Evolutionary conservation across 768 basidiomycete species (phyloP).

Genomic region (Russula ochroleuca): DNA sequence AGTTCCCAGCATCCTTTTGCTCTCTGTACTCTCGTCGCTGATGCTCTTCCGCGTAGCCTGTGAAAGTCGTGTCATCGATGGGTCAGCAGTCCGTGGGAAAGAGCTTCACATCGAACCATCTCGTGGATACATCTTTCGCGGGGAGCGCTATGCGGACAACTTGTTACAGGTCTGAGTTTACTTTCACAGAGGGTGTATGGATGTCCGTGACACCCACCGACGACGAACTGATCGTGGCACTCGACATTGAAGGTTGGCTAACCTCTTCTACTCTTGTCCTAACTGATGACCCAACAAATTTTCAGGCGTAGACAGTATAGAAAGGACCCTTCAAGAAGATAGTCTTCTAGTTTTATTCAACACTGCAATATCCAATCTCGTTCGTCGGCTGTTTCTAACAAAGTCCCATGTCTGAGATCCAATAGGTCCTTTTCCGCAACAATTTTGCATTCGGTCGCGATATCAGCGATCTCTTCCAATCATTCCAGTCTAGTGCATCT

Average conservation of each 20-base stretch:
- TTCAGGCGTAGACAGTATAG: conserved; percentile 59
- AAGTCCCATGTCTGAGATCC: neutral
- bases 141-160: conserved; percentile 63
- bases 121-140: conserved; percentile 60
- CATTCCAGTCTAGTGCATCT: conserved; percentile 54
- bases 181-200: conserved; percentile 51
- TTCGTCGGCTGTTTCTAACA: conserved; percentile 27
- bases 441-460: conserved; percentile 62
- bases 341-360: conserved; percentile 60
- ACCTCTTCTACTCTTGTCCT: too few relatives aligned
- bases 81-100: conserved; percentile 66
- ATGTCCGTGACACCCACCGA: conserved; percentile 61
- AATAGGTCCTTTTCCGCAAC: conserved; percentile 58
- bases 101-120: conserved; percentile 54
- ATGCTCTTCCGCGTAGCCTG: conserved; percentile 39
- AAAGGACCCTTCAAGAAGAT: conserved; percentile 60
- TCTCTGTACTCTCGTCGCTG: neutral
- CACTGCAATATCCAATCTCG: conserved; percentile 60
- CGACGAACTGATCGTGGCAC: conserved; percentile 50
- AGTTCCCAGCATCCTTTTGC: neutral
- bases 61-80: conserved; percentile 64
- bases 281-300: neutral
- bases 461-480: conserved; percentile 56
- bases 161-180: neutral
- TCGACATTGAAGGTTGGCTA: conserved; percentile 57